phyloP scores from a whole-genome alignment of 2,329 filamentous ascomycete species.

The Aspergillus brasiliensis region DNA sequence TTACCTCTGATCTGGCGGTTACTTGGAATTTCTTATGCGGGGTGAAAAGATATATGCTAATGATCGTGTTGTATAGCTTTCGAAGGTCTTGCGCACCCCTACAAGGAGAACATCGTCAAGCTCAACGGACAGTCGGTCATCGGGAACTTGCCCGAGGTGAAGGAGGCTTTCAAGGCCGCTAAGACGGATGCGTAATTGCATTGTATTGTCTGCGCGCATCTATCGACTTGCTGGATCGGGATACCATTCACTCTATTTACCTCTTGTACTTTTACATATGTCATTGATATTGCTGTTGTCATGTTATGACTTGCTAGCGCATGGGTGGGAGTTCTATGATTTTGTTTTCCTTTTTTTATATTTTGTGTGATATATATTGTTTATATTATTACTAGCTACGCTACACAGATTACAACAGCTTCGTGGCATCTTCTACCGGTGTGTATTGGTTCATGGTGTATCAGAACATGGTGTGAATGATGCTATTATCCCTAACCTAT shows the following conservation, averaged over 20 bases:
- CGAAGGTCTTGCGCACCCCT: slow-evolving; percentile 89
- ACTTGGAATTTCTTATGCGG: background rate
- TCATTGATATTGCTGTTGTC: slow-evolving; percentile 18
- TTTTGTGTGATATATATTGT: background rate
- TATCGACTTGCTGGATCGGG: slow-evolving; percentile 13
- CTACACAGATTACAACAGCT: background rate
- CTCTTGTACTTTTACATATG: slow-evolving; percentile 30
- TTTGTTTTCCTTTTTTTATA: slow-evolving; percentile 12
- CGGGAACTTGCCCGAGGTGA: slow-evolving; percentile 37
- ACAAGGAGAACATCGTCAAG: slow-evolving; percentile 80
- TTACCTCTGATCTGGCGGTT: background rate
- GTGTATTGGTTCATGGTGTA: background rate
- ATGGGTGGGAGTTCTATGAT: slow-evolving; percentile 42
- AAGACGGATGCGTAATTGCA: slow-evolving; percentile 29
- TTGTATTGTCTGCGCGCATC: background rate
- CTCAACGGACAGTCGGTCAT: slow-evolving; percentile 61
- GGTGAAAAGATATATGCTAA: background rate
- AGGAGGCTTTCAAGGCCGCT: slow-evolving; percentile 39
- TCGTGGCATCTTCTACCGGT: background rate
- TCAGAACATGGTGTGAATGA: background rate
- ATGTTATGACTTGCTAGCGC: slow-evolving; percentile 38
- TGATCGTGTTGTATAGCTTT: slow-evolving; percentile 61
- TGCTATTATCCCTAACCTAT: slow-evolving; percentile 9
- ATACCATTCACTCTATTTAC: slow-evolving; percentile 9
- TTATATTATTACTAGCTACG: background rate